Conservation (phyloP, 1,284 basidiomycete genomes). For the Moesziomyces antarcticus region DNA sequence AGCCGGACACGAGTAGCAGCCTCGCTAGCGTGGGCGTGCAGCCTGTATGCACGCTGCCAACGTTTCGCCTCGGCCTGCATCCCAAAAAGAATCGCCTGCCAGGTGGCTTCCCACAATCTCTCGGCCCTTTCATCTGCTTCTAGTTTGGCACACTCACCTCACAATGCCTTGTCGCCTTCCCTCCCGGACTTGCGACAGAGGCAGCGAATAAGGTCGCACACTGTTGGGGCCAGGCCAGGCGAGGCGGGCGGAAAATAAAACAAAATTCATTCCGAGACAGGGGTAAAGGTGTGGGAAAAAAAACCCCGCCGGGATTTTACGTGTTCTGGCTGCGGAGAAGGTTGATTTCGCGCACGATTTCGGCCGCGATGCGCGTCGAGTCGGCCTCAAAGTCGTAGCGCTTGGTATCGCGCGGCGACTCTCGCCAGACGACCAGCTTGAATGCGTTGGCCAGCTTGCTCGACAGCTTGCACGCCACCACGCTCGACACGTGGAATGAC, state of each 20-base stretch:
- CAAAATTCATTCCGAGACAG: constrained; percentile 25
- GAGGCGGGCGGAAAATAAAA: neutral
- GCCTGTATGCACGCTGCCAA: too few species aligned
- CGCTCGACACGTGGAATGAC: constrained; percentile 89
- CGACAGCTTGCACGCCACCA: constrained; percentile 84
- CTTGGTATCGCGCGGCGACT: constrained; percentile 77
- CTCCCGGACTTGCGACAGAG: too few species aligned
- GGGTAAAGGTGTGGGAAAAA: constrained; percentile 18
- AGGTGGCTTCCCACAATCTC: too few species aligned
- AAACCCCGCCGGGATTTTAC: neutral
- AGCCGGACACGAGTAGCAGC: too few species aligned
- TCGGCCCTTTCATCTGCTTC: too few species aligned
- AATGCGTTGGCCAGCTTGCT: constrained; percentile 83
- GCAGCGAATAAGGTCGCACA: too few species aligned
- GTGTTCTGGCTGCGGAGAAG: constrained; percentile 36
- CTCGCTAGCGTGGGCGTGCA: too few species aligned
- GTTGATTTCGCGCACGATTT: constrained; percentile 67
- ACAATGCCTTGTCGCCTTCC: too few species aligned
- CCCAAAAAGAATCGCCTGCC: too few species aligned
- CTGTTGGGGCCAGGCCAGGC: too few species aligned
- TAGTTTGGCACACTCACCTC: too few species aligned
- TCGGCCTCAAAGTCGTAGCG: constrained; percentile 98
- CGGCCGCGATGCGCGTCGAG: constrained; percentile 80
- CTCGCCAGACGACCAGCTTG: constrained; percentile 81
- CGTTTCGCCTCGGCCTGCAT: too few species aligned